These are phyloP conservation scores for Trichoderma gamsii DNA, from an alignment of 495 filamentous ascomycete species.

Conservation along the genomic window DNA sequence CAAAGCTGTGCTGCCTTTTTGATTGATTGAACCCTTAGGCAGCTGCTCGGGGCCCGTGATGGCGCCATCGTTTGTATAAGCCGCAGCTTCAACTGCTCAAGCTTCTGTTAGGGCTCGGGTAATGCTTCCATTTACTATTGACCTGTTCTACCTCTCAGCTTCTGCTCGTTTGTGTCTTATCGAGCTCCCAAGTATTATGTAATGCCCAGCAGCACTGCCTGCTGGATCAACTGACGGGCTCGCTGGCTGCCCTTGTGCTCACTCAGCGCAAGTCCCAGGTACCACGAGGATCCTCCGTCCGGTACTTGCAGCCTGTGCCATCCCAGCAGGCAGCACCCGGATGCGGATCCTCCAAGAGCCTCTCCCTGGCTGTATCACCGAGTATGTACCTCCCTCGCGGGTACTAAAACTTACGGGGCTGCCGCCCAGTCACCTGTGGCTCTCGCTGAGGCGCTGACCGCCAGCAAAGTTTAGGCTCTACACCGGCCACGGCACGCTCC, in stretches of 20 bases:
- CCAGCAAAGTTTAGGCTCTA: constrained; percentile 1
- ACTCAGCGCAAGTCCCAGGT: not conserved
- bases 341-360: not conserved
- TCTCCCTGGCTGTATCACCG: not conserved
- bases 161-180: not conserved
- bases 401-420: not conserved
- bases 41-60: not conserved
- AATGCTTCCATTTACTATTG: not conserved
- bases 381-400: no score
- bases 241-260: constrained; percentile 5
- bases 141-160: not conserved
- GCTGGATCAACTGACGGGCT: not conserved
- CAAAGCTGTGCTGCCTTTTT: not conserved
- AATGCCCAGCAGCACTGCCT: not conserved
- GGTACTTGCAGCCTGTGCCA: not conserved
- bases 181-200: not conserved
- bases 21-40: not conserved
- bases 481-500: not conserved
- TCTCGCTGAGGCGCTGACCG: constrained; percentile 5
- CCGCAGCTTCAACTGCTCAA: no score
- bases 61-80: not conserved
- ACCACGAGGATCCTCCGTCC: not conserved
- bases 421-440: constrained; percentile 6
- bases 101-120: no score
- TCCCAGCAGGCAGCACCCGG: constrained; percentile 2